These are phyloP conservation scores for Massariosphaeria phaeospora DNA, from an alignment of 495 filamentous ascomycete genomes.

Conservation along the genomic window DNA sequence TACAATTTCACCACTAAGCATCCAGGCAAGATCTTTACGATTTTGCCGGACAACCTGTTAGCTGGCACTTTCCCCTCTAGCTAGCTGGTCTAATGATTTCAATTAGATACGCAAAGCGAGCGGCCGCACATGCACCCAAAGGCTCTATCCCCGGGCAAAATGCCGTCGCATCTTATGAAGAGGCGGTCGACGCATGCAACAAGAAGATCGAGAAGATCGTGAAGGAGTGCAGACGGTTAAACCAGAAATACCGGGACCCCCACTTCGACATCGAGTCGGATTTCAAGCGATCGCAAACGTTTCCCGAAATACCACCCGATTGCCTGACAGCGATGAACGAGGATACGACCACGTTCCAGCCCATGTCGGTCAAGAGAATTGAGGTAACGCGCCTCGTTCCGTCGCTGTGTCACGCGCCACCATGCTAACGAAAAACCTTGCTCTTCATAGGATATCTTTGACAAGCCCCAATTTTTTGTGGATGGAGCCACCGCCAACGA, in stretches of 20 bases:
- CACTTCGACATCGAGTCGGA: constrained; percentile 86
- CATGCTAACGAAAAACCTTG: constrained; percentile 7
- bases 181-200: constrained; percentile 64
- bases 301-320: constrained; percentile 51
- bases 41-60: constrained; percentile 70
- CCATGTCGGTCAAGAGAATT: constrained; percentile 39
- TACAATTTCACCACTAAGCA: constrained; percentile 62
- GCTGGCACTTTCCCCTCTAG: too few relatives aligned
- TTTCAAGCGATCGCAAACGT: constrained; percentile 59
- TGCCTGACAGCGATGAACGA: constrained; percentile 42
- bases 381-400: constrained; percentile 29
- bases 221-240: constrained; percentile 74
- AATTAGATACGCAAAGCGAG: constrained; percentile 65
- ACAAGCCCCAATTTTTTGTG: constrained; percentile 76
- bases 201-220: constrained; percentile 76
- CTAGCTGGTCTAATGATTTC: too few relatives aligned
- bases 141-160: constrained; percentile 52
- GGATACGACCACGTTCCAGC: constrained; percentile 23
- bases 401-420: constrained; percentile 10
- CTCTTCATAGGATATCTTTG: constrained; percentile 67
- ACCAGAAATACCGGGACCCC: constrained; percentile 84
- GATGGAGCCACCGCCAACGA: constrained; percentile 79
- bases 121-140: constrained; percentile 48
- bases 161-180: constrained; percentile 62
- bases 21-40: constrained; percentile 60